A percentile compares a stretch with the other conserved stretches of the same genome.
Evolutionary conservation across 2,329 filamentous ascomycete species (phyloP).

Genomic region (Pseudogymnoascus sp.): DNA sequence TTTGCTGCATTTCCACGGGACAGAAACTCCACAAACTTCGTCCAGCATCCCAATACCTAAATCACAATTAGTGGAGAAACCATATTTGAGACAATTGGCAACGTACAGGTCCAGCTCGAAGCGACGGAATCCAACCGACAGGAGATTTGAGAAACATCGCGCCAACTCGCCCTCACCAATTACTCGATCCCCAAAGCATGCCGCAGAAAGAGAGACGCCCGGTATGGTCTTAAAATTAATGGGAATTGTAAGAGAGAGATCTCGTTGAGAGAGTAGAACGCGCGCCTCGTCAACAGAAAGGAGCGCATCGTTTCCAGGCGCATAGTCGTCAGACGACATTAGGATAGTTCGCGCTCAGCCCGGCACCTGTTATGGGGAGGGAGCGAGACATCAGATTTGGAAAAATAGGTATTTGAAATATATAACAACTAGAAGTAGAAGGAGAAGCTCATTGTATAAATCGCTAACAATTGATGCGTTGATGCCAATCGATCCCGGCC

Average conservation of each 20-base stretch:
- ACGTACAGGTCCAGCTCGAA: constrained; percentile 45
- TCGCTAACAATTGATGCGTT: neutral
- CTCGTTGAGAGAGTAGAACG: constrained; percentile 47
- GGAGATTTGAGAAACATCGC: constrained; percentile 52
- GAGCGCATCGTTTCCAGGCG: constrained; percentile 29
- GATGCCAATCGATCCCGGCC: neutral
- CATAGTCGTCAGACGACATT: constrained; percentile 35
- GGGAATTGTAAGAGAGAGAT: constrained; percentile 49
- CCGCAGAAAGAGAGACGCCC: constrained; percentile 46
- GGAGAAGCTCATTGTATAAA: neutral
- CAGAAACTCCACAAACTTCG: constrained; percentile 51
- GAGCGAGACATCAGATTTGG: neutral
- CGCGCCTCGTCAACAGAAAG: constrained; percentile 27
- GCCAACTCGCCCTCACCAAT: neutral
- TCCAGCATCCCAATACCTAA: constrained; percentile 49
- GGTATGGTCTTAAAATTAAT: constrained; percentile 54
- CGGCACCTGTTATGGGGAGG: neutral
- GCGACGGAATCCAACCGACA: constrained; percentile 49
- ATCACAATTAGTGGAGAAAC: neutral
- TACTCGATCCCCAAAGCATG: constrained; percentile 44
- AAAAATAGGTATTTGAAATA: neutral
- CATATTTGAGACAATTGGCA: neutral
- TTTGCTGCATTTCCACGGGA: constrained; percentile 41
- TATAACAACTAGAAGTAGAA: neutral
- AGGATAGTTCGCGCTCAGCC: constrained; percentile 14